Evolutionary conservation across 805 yeast species (phyloP), one percentile per base, ranked within the genome.

Genomic region (Saccharomycopsis sp.): DNA sequence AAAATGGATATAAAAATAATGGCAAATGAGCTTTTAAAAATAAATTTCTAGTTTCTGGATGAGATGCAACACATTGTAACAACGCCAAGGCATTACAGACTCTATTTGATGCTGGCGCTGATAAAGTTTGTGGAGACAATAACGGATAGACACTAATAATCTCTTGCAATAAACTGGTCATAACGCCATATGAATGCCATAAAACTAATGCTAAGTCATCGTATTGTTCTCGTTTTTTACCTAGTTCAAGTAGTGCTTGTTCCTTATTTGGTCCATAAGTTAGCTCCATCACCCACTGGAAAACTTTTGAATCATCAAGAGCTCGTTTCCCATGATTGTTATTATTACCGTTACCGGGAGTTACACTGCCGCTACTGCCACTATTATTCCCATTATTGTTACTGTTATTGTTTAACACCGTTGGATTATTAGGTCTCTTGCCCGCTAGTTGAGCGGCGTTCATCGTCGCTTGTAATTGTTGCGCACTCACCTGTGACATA

Each of bases 161-260:
- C 59, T 90, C 98, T 60, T 86, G 94, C 48, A 90, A 64, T 31
- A 90, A 66, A 17, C 88, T 82, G 2, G 97, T 81, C 94, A 93
- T 88, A 9, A 90, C 97, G 24, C 97, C 98, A 63, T 84, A 89
- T 3, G 96, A 85, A 56, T 90, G 81, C 98, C 98, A 90, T 47
- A 90, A 67, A 4, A 90, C 94, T 32, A 88, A 63, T 0, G 97
- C 97, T 47, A 90, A 71, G 60, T 90, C 97, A 47, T 88, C 97
- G 59, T 85, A 90, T 58, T 87, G 88, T 59, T 90, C 98, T 51
- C 98, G 72, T 58, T 89, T 89, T 59, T 93, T 86, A 7, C 97
- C 97, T 37, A 90, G 69, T 60, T 89, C 97, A 53, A 89, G 66
- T 43, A 90, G 69, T 2, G 98, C 97, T 57, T 90, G 86, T 57